Evolutionary conservation across 148 eudicot species (phyloP).

Genomic region (Hydrangea macrophylla): DNA sequence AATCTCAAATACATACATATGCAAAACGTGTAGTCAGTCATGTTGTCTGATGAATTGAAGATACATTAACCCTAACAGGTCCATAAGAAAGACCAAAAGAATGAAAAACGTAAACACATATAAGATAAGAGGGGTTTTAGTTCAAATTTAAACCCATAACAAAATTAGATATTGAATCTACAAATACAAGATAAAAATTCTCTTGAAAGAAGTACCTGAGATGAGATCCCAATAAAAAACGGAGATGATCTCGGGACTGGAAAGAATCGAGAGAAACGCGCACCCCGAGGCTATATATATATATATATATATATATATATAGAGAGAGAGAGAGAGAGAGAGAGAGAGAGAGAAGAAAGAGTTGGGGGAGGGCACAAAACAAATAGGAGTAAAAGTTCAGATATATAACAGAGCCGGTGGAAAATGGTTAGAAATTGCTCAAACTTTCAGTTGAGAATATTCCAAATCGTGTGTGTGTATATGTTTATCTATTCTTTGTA

Average conservation of each 20-base stretch:
- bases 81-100: neutral
- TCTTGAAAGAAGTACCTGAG: slow-evolving; percentile 3
- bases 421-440: slow-evolving; percentile 1
- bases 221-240: slow-evolving; percentile 5
- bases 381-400: neutral
- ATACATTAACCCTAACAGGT: neutral
- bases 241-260: slow-evolving; percentile 1
- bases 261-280: neutral
- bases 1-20: neutral
- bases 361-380: neutral
- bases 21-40: neutral
- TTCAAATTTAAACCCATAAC: slow-evolving; percentile 7
- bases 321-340: slow-evolving; percentile 6
- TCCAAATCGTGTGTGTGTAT: neutral
- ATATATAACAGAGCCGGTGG: neutral
- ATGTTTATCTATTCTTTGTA: neutral
- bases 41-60: neutral
- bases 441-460: neutral
- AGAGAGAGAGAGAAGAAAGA: neutral
- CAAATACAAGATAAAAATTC: neutral
- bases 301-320: too few species aligned
- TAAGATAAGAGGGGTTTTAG: neutral
- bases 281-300: neutral
- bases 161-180: neutral
- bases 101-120: neutral